Base-by-base conservation (phyloP, 2,329 filamentous ascomycete genomes). In the Curvularia hawaiiensis region DNA sequence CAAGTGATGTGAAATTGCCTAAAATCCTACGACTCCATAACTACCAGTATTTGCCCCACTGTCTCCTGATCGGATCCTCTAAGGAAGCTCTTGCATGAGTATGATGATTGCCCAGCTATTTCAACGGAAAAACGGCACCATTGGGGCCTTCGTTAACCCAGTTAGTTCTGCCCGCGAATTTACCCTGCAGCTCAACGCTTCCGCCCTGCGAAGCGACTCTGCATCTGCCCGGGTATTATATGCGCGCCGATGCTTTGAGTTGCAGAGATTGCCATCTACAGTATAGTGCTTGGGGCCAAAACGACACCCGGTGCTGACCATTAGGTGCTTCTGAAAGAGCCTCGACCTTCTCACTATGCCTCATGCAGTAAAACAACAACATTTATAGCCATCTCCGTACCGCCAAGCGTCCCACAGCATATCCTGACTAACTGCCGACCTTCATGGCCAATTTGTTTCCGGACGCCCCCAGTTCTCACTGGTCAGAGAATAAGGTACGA, bases 171-270 rank as follows among this genome's bases (percentile, higher is more conserved):
- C 45, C 45, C 45, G 18, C 16, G 11, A n/a, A 35, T 24, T 35
- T 48, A 24, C 22, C 45, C 45, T 48, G 45, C 45, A 22, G 45
- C 45, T 48, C 45, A 35, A 48, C 45, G n/a, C 28, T 24, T 22
- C 24, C 16, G 24, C 41, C 24, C 11, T 24, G 41, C 8, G 4
- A 45, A 30, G 22, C 26, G 16, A 30, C 16, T 28, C 14, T n/a
- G 16, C n/a, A 3, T 24, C 18, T 45, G 7, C 3, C 41, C 11
- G 26, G 14, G 7, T 45, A 18, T 30, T n/a, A 3, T 16, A n/a
- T 7, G 16, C 16, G 22, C 14, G 40, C 40, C 16, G 8, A 24
- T n/a, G 18, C 31, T 38, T 48, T 5, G 30, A 14, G 20, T n/a
- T 18, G 14, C 20, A 8, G 11, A n/a, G 22, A 3, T 33, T 35